Base-by-base conservation (phyloP, 163 green algal species). In the Picocystis sp. region DNA sequence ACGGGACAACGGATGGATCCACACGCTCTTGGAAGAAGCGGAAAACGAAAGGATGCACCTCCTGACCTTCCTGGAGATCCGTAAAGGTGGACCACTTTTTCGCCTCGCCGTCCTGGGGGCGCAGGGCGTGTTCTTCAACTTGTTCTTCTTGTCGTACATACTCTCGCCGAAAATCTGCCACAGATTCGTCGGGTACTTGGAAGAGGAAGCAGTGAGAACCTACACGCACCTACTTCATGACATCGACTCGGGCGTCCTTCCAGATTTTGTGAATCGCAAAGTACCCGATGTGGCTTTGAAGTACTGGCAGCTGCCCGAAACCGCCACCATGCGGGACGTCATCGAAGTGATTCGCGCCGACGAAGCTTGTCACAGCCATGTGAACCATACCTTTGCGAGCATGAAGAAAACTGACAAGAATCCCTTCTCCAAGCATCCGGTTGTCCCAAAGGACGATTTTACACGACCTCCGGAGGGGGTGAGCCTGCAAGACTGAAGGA, bases 11-110 rank as follows among this genome's bases (percentile, higher is more conserved):
- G 80, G 71, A 22, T 82, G 74, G 80, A 92, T 92, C 65, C 75
- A 90, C 71, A 89, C 81, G 0, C 70, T 92, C 46, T 50, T 73
- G 23, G 61, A 68, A 34, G 68, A 86, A 66, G 84, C 86, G 0
- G 86, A 96, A 65, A 97, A 96, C 56, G 87, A 96, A 72, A 79
- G 83, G 58, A 96, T 96, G 87, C 89, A 98, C 72, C 76, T 98
- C 25, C 72, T 98, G 48, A 95, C 81, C 2, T 93, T 93, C 68
- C 60, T 97, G 66, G 42, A 87, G 57, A 62, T 92, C 33, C 47
- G 57, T 1, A 51, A 92, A 53, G 80, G 82, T 0, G 68, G 67
- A 6, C 25, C 50, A 2, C 19, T 81, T 11, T 82, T 92, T 64
- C 65, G 82, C 8, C 42, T 46, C 12, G 54, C 70, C 13, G 77